Conservation (phyloP, 306 rosid species). For the Begonia loranthoides region DNA sequence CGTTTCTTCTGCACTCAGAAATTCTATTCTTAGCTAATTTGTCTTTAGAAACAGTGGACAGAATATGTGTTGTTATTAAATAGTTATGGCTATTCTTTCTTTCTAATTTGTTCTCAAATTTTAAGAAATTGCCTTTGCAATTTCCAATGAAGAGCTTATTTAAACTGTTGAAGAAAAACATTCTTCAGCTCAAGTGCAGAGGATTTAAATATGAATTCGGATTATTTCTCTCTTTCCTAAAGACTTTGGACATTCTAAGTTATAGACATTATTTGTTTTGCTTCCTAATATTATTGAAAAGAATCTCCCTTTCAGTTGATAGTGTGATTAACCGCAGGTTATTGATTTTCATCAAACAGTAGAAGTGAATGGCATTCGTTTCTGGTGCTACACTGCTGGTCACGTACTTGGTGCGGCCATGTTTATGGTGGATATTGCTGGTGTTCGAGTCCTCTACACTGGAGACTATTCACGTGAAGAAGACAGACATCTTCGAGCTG, state of each 20-base stretch:
- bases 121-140: no score
- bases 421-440: slow-evolving; percentile 98
- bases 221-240: no score
- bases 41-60: no score
- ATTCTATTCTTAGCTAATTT: no score
- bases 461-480: slow-evolving; percentile 98
- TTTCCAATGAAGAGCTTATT: no score
- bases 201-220: no score
- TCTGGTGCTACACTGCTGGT: slow-evolving; percentile 98
- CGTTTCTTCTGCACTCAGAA: no score
- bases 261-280: background rate
- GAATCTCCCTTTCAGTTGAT: background rate
- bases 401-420: slow-evolving; percentile 99
- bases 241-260: background rate
- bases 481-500: slow-evolving; percentile 93
- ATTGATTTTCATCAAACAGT: slow-evolving; percentile 94
- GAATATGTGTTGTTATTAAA: no score
- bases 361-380: slow-evolving; percentile 82
- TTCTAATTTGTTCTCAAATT: no score
- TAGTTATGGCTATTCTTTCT: no score
- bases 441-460: slow-evolving; percentile 86
- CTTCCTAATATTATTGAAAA: background rate
- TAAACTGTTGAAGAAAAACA: no score
- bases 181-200: no score
- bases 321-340: slow-evolving; percentile 35